Conservation (phyloP, 23 red algal species). For the Gracilaria domingensis region DNA sequence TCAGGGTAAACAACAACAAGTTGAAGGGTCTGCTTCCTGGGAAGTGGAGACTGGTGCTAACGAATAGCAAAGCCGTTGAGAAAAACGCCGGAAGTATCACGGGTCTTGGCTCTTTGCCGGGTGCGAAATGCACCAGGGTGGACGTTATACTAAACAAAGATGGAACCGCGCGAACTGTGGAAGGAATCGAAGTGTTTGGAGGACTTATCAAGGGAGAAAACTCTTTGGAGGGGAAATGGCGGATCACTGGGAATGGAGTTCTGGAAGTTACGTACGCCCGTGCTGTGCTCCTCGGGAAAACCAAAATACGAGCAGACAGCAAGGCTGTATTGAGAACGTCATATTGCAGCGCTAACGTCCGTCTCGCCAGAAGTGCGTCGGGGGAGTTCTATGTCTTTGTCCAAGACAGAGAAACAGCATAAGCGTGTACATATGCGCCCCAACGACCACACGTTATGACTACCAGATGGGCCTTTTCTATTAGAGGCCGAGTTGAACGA, state of each 20-base stretch:
- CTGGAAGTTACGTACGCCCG: constrained; percentile 67
- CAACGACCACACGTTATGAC: neutral
- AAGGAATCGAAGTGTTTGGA: constrained; percentile 42
- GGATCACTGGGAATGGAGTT: constrained; percentile 36
- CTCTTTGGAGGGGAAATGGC: constrained; percentile 55
- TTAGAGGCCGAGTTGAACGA: no score
- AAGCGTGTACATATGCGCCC: neutral
- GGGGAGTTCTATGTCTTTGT: constrained; percentile 70
- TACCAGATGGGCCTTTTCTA: neutral
- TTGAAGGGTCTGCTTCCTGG: constrained; percentile 37
- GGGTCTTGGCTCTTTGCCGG: constrained; percentile 46
- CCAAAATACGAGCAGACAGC: constrained; percentile 53
- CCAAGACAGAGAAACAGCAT: neutral
- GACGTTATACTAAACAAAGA: constrained; percentile 40
- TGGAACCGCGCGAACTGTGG: constrained; percentile 55
- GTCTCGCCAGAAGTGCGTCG: constrained; percentile 53
- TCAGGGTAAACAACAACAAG: constrained; percentile 18
- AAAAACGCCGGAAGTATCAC: constrained; percentile 68
- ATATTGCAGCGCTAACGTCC: constrained; percentile 47
- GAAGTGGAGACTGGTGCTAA: constrained; percentile 42
- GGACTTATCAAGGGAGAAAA: constrained; percentile 55
- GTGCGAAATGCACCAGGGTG: constrained; percentile 49
- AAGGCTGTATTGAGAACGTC: constrained; percentile 62
- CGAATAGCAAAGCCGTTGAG: constrained; percentile 52
- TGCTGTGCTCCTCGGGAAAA: constrained; percentile 45